These are phyloP conservation scores for Nematocida parisii DNA, from an alignment of 371 early-diverging fungal genomes.

Conservation along the genomic window DNA sequence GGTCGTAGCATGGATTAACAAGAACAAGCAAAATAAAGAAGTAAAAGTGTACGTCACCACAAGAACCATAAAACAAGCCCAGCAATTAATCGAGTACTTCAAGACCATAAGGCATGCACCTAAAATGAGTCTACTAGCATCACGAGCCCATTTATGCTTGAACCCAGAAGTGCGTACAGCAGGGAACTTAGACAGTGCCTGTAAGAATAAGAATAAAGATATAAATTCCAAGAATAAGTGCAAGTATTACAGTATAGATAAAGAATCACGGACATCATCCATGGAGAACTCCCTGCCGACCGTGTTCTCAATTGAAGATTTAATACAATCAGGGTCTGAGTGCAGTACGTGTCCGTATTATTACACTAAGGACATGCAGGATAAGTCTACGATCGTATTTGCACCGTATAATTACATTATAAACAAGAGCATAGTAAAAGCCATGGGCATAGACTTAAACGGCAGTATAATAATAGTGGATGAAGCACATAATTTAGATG, in stretches of 20 bases:
- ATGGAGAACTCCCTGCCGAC: conserved; percentile 12
- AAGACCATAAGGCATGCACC: conserved; percentile 75
- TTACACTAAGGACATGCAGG: conserved; percentile 72
- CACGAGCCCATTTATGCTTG: conserved; percentile 79
- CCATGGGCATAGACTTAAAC: conserved; percentile 69
- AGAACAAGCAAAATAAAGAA: neutral
- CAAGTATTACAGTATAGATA: conserved; percentile 62
- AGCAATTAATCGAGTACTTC: conserved; percentile 81
- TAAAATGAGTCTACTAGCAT: conserved; percentile 72
- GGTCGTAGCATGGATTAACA: conserved; percentile 68
- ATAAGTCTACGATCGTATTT: conserved; percentile 76
- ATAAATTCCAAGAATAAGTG: conserved; percentile 48
- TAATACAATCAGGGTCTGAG: conserved; percentile 66
- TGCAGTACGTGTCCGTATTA: conserved; percentile 76
- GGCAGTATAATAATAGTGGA: conserved; percentile 79
- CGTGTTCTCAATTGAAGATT: conserved; percentile 70
- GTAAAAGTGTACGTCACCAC: conserved; percentile 75
- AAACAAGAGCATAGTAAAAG: conserved; percentile 72
- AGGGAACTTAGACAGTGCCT: conserved; percentile 72
- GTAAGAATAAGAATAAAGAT: conserved; percentile 76
- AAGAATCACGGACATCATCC: conserved; percentile 8
- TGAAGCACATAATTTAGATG: conserved; percentile 74
- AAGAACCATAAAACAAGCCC: conserved; percentile 84
- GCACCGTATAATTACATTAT: conserved; percentile 86
- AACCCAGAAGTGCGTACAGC: conserved; percentile 74